Conservation (phyloP, 2,329 filamentous ascomycete species). For the Colletotrichum sp. region DNA sequence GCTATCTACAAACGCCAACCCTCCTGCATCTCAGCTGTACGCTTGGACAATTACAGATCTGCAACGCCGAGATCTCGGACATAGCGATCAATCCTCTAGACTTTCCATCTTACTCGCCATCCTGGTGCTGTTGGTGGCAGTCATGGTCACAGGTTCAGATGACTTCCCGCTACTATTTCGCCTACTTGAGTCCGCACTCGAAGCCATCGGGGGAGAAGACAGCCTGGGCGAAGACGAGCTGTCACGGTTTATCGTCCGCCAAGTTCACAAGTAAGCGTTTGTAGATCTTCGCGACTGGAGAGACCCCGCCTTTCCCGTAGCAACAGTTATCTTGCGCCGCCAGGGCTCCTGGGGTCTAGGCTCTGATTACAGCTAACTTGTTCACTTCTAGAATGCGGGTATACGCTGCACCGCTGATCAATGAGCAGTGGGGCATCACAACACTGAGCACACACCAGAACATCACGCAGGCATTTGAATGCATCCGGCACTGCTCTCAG, state of each 20-base stretch:
- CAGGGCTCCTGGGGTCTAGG: not conserved
- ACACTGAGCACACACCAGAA: not conserved
- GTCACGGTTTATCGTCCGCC: not conserved
- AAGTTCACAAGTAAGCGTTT: not conserved
- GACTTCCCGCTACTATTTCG: slow-evolving; percentile 29
- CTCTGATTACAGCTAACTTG: not conserved
- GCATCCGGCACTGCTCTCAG: not conserved
- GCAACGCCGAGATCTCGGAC: not conserved
- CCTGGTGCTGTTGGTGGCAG: slow-evolving; percentile 24
- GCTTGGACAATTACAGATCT: not conserved
- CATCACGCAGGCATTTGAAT: not conserved
- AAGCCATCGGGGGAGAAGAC: slow-evolving; percentile 27
- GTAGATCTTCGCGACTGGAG: not conserved
- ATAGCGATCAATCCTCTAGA: not conserved
- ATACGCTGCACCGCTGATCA: not conserved
- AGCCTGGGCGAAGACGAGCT: slow-evolving; percentile 21
- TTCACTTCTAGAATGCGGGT: not conserved
- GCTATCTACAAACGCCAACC: not conserved
- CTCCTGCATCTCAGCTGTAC: not conserved
- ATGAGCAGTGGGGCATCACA: not conserved
- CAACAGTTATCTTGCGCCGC: not conserved
- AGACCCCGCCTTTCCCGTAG: not conserved
- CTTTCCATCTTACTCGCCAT: slow-evolving; percentile 24
- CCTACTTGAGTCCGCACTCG: slow-evolving; percentile 28
- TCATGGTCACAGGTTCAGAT: slow-evolving; percentile 27